phyloP scores from a whole-genome alignment of 768 basidiomycete species.

The Hydnomerulius pinastri region DNA sequence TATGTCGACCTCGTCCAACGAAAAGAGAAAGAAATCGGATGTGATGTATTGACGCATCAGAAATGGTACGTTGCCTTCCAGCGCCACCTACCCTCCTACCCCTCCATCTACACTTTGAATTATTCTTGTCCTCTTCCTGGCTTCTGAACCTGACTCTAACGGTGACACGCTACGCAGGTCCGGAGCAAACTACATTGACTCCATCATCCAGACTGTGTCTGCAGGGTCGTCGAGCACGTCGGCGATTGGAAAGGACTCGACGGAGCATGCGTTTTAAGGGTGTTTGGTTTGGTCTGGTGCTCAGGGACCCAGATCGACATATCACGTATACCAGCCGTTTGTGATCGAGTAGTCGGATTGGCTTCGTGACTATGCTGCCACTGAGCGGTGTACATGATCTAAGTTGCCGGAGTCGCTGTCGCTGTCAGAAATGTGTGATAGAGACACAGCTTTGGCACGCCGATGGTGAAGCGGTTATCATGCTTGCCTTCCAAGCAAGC shows the following conservation, averaged over 20 bases:
- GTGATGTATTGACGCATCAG: conserved; percentile 91
- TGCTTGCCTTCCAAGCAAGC: conserved; percentile 87
- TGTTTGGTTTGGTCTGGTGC: not conserved
- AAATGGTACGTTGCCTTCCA: conserved; percentile 64
- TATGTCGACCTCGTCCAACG: conserved; percentile 87
- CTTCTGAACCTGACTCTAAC: not conserved
- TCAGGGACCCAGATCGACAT: no score
- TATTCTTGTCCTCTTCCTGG: not conserved
- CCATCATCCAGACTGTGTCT: conserved; percentile 79
- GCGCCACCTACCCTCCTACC: not conserved
- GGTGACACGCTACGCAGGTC: conserved; percentile 52
- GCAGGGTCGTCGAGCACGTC: conserved; percentile 90
- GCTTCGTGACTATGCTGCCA: no score
- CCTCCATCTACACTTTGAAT: not conserved
- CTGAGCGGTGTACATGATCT: no score
- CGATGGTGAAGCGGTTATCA: conserved; percentile 92
- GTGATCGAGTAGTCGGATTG: no score
- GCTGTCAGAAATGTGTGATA: no score
- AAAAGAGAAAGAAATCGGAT: conserved; percentile 86
- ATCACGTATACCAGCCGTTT: no score
- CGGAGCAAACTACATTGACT: conserved; percentile 88
- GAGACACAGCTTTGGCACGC: no score
- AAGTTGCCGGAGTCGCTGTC: no score
- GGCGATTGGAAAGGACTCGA: conserved; percentile 83
- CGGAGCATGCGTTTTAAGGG: conserved; percentile 76